These are phyloP conservation scores for Physocladia obscura DNA, from an alignment of 192 early-diverging fungal species.

Conservation along the genomic window DNA sequence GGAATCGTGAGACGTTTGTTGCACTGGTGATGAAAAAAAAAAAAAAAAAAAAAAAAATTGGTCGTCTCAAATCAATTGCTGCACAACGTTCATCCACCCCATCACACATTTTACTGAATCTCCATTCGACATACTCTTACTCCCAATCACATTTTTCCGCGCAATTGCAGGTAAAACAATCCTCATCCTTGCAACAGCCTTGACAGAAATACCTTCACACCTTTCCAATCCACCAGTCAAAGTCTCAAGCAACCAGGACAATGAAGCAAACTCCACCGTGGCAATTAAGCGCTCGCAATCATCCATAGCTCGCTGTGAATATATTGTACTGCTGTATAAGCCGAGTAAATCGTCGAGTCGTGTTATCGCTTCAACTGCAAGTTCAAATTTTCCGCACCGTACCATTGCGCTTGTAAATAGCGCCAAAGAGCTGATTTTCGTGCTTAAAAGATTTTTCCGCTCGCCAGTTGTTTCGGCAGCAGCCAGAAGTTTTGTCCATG, in stretches of 20 bases:
- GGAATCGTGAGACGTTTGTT: too few relatives aligned
- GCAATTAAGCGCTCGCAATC: background rate
- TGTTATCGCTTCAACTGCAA: background rate
- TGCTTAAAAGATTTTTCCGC: background rate
- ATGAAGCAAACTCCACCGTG: constrained; percentile 4
- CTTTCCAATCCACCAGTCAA: background rate
- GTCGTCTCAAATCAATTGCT: too few relatives aligned
- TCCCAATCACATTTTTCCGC: background rate
- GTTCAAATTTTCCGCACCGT: background rate
- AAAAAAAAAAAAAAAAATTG: too few relatives aligned
- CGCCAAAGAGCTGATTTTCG: too few relatives aligned
- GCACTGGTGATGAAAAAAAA: too few relatives aligned
- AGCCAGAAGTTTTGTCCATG: background rate
- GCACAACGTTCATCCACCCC: constrained; percentile 16
- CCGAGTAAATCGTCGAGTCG: background rate
- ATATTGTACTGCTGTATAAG: background rate
- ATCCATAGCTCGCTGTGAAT: background rate
- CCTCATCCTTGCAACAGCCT: constrained; percentile 17
- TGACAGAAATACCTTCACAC: background rate
- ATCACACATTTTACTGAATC: constrained; percentile 7
- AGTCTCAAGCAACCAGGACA: constrained; percentile 6
- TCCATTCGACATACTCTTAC: background rate
- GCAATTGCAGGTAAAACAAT: background rate
- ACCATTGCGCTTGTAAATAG: background rate
- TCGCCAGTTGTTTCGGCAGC: background rate